A percentile compares a stretch with the other conserved stretches of the same genome.
Evolutionary conservation across 208 protist genomes (phyloP).

Genomic region (Trypanosoma brucei): DNA sequence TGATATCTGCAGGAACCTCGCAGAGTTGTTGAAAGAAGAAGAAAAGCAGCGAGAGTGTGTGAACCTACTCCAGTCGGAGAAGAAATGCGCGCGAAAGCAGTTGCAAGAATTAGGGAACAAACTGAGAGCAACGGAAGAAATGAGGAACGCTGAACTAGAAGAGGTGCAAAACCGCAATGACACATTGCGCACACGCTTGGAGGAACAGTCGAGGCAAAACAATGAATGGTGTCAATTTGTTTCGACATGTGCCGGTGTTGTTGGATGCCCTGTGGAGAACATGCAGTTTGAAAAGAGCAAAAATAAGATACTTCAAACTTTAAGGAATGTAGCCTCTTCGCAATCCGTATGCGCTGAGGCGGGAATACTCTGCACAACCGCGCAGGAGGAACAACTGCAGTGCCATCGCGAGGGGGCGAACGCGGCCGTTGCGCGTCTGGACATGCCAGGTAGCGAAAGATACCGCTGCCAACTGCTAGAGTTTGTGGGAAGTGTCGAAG

Average conservation of each 20-base stretch:
- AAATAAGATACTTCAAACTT: neutral
- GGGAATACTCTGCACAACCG: neutral
- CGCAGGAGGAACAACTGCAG: neutral
- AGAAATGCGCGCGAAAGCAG: neutral
- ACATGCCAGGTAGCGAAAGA: too few relatives aligned
- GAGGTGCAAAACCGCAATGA: too few relatives aligned
- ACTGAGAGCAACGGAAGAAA: conserved; percentile 1
- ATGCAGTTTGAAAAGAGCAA: neutral
- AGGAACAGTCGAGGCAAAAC: neutral
- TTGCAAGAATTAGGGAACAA: conserved; percentile 1
- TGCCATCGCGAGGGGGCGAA: too few relatives aligned
- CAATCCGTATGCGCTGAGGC: too few relatives aligned
- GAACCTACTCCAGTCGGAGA: conserved; percentile 6
- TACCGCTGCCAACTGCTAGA: neutral
- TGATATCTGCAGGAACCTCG: conserved; percentile 11
- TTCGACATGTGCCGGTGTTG: neutral
- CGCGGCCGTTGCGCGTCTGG: too few relatives aligned
- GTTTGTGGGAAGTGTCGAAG: neutral
- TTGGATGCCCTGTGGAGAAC: conserved; percentile 8
- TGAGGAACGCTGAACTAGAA: too few relatives aligned
- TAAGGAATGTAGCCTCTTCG: neutral
- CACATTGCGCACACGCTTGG: neutral
- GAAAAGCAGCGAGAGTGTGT: neutral
- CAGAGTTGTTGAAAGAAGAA: conserved; percentile 3
- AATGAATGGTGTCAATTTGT: conserved; percentile 1